Evolutionary conservation across 228 moss, liverwort and hornwort genomes (phyloP), one percentile per base, ranked within the genome.

Genomic region (Sphagnum magellanicum): DNA sequence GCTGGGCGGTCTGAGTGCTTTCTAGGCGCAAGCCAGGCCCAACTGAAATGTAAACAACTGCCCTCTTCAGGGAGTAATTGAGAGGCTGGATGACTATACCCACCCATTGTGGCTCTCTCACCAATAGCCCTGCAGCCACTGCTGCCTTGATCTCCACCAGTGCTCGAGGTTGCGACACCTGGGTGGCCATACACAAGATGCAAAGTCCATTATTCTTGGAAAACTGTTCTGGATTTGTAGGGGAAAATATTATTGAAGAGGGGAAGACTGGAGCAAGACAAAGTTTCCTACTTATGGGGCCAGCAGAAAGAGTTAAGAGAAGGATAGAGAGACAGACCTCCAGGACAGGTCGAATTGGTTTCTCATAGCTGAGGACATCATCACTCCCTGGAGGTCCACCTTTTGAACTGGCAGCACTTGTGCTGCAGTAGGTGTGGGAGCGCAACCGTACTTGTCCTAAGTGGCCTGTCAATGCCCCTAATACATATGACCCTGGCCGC

Each of bases 331-430:
- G 32, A 32, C 32, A 32, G 32, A 98, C 98, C 98, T 98, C 98
- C 73, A 98, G 74, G 60, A 94, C 90, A 59, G 92, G 87, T 66
- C 98, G 92, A 68, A 94, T 72, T 63, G 98, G 94, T 75, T 98
- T 98, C 71, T 98, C 98, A 63, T 74, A 87, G 78, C 90, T 98
- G 59, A 98, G 67, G 73, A 87, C 92, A 79, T 98, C 94, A 75
- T 98, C 94, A 74, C 98, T 94, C 53, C 89, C 89, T 48, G 94
- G 94, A 70, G 98, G 88, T 68, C 98, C 98, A 73, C 94, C 94
- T 79, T 98, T 98, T 50, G 83, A 94, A 75, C 94, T 98, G 47
- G 91, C 87, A 55, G 98, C 98, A 79, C 98, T 98, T 16, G 98
- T 98, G 72, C 87, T 84, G 75, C 94, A 94, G 76, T 84, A 92